Percentiles rank a stretch among this genome's conserved stretches.
Evolutionary conservation across 176 grass and related monocot species (phyloP).

Genomic region (Avena atlantica): DNA sequence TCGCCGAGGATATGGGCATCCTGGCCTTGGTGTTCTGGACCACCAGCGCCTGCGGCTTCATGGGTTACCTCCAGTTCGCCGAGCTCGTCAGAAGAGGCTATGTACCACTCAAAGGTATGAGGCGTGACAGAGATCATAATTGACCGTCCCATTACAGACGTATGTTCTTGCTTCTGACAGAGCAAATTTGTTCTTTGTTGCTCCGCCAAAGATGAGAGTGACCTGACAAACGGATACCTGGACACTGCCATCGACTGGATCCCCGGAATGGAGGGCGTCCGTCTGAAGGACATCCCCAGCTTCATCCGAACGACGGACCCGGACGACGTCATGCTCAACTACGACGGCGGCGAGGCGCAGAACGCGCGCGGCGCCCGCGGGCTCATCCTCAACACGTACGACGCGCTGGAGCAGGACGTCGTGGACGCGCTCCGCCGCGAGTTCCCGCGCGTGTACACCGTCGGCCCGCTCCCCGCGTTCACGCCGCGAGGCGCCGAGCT

Average conservation of each 20-base stretch:
- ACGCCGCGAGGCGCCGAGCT: slow-evolving; percentile 4
- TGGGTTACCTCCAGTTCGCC: slow-evolving; percentile 40
- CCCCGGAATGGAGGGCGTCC: slow-evolving; percentile 50
- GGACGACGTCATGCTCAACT: slow-evolving; percentile 68
- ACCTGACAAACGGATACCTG: slow-evolving; percentile 66
- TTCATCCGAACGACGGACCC: slow-evolving; percentile 67
- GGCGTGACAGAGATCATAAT: neutral
- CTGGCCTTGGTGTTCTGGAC: slow-evolving; percentile 42
- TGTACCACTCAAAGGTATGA: slow-evolving; percentile 63
- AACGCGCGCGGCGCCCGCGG: slow-evolving; percentile 53
- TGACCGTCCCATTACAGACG: too few relatives aligned
- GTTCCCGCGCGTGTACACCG: slow-evolving; percentile 56
- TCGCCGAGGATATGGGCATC: slow-evolving; percentile 26
- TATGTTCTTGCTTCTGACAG: too few relatives aligned
- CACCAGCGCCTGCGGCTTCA: slow-evolving; percentile 12
- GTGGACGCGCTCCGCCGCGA: slow-evolving; percentile 49
- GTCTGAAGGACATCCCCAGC: slow-evolving; percentile 68
- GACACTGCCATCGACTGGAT: slow-evolving; percentile 71
- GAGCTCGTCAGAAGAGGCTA: slow-evolving; percentile 61
- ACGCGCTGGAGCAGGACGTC: slow-evolving; percentile 59
- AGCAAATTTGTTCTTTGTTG: too few relatives aligned
- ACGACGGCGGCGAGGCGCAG: slow-evolving; percentile 52
- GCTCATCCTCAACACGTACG: slow-evolving; percentile 75
- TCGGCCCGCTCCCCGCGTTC: slow-evolving; percentile 59
- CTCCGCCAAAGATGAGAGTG: slow-evolving; percentile 34